Conservation (phyloP, 148 eudicot genomes). For the Arctostaphylos glauca region DNA sequence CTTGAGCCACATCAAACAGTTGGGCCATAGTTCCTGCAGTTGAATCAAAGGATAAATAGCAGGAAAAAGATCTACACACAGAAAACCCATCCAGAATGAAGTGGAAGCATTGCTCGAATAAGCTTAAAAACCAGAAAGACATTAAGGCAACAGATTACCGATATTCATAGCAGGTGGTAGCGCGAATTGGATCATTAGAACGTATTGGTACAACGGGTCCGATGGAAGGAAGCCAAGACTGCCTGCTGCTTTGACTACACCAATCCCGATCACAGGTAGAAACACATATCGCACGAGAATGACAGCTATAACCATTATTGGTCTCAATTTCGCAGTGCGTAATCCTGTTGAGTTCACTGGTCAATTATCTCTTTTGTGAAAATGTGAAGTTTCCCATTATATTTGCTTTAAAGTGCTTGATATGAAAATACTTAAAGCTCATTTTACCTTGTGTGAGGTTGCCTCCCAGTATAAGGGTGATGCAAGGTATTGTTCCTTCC, state of each 20-base stretch:
- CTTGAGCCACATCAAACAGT: conserved; percentile 57
- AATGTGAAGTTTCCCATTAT: background rate
- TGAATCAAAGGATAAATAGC: background rate
- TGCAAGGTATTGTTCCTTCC: conserved; percentile 70
- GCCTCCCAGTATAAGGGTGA: conserved; percentile 81
- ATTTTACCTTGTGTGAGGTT: conserved; percentile 71
- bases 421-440: background rate
- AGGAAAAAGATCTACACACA: background rate
- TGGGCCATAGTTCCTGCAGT: conserved; percentile 56
- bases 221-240: conserved; percentile 64
- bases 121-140: background rate
- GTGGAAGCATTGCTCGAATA: background rate
- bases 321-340: conserved; percentile 36
- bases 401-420: background rate
- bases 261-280: conserved; percentile 66
- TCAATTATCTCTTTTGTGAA: background rate
- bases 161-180: conserved; percentile 93
- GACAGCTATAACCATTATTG: conserved; percentile 36
- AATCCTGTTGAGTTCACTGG: conserved; percentile 45
- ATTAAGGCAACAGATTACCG: conserved; percentile 28
- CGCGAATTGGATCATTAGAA: conserved; percentile 73
- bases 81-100: background rate
- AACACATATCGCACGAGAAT: conserved; percentile 55
- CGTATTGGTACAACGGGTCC: conserved; percentile 68
- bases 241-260: conserved; percentile 56